Conservation (phyloP, 345 rosid genomes). For the Eutrema yunnanense region DNA sequence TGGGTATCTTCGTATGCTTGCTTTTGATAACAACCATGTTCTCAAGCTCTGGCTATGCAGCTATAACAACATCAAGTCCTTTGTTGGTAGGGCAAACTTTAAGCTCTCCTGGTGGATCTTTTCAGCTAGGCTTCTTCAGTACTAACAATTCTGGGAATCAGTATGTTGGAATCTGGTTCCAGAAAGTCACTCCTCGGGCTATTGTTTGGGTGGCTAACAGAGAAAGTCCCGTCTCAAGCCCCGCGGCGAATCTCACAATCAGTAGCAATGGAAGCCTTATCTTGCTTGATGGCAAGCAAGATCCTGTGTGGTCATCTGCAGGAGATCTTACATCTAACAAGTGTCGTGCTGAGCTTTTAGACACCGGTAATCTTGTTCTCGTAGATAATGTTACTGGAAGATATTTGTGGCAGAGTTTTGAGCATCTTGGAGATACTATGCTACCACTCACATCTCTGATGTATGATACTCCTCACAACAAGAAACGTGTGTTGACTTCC, state of each 20-base stretch:
- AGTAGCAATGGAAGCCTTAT: slow-evolving; percentile 25
- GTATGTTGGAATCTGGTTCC: slow-evolving; percentile 47
- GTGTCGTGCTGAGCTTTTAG: slow-evolving; percentile 25
- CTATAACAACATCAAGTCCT: slow-evolving; percentile 26
- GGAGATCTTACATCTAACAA: slow-evolving; percentile 1
- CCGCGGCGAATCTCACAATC: slow-evolving; percentile 19
- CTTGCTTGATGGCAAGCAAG: slow-evolving; percentile 24
- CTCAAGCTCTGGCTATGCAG: slow-evolving; percentile 13
- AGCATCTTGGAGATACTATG: slow-evolving; percentile 31
- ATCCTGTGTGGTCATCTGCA: slow-evolving; percentile 22
- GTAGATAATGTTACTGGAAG: slow-evolving; percentile 23
- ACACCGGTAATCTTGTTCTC: slow-evolving; percentile 27
- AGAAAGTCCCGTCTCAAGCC: slow-evolving; percentile 13
- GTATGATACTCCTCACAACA: slow-evolving; percentile 21
- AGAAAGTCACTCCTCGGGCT: slow-evolving; percentile 23
- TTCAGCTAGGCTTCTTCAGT: slow-evolving; percentile 37
- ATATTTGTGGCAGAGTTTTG: slow-evolving; percentile 27
- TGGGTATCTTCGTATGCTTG: slow-evolving; percentile 7
- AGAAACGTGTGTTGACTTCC: slow-evolving; percentile 24
- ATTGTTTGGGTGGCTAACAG: slow-evolving; percentile 39
- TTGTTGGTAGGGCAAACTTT: slow-evolving; percentile 16
- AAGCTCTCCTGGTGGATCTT: slow-evolving; percentile 28
- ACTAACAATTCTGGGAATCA: slow-evolving; percentile 14
- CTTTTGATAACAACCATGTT: slow-evolving; percentile 21
- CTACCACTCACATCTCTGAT: slow-evolving; percentile 20